A percentile compares a stretch with the other conserved stretches of the same genome.
Evolutionary conservation across 108 stramenopile genomes (phyloP).

Genomic region (Cylindrotheca closterium): DNA sequence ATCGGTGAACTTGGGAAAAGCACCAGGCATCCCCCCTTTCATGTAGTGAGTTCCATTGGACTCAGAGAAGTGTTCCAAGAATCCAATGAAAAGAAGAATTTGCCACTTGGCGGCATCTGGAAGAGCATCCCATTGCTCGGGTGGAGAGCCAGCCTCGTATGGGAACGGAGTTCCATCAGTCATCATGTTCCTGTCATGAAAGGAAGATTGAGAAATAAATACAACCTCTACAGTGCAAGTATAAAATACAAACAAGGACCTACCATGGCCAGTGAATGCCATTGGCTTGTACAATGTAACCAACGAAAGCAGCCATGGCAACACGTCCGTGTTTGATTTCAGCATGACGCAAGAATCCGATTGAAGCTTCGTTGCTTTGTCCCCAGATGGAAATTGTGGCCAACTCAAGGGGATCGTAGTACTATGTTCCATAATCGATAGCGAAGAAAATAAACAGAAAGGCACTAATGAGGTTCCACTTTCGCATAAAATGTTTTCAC

Average conservation of each 20-base stretch:
- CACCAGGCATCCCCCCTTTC: constrained; percentile 72
- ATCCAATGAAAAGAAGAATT: constrained; percentile 80
- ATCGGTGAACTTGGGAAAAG: constrained; percentile 63
- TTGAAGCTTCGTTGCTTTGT: constrained; percentile 59
- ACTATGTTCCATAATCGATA: too few species aligned
- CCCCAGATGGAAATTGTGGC: constrained; percentile 71
- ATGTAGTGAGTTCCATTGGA: constrained; percentile 72
- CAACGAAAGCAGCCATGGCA: constrained; percentile 63
- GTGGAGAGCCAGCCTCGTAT: constrained; percentile 40
- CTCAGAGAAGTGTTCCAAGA: constrained; percentile 79
- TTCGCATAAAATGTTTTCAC: background rate
- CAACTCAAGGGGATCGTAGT: constrained; percentile 76
- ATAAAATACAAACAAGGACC: constrained; percentile 10
- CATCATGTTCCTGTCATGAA: constrained; percentile 31
- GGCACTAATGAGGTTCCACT: background rate
- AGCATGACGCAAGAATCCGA: constrained; percentile 70
- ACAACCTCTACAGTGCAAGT: constrained; percentile 42
- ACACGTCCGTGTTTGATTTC: constrained; percentile 86
- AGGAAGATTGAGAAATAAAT: background rate
- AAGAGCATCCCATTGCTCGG: constrained; percentile 80
- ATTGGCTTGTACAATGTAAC: constrained; percentile 73
- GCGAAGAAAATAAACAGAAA: too few species aligned
- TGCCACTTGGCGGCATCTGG: constrained; percentile 84
- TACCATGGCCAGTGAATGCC: constrained; percentile 62
- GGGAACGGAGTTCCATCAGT: constrained; percentile 47